These are phyloP conservation scores for Lepidopterella palustris DNA, from an alignment of 495 filamentous ascomycete genomes.

Conservation along the genomic window DNA sequence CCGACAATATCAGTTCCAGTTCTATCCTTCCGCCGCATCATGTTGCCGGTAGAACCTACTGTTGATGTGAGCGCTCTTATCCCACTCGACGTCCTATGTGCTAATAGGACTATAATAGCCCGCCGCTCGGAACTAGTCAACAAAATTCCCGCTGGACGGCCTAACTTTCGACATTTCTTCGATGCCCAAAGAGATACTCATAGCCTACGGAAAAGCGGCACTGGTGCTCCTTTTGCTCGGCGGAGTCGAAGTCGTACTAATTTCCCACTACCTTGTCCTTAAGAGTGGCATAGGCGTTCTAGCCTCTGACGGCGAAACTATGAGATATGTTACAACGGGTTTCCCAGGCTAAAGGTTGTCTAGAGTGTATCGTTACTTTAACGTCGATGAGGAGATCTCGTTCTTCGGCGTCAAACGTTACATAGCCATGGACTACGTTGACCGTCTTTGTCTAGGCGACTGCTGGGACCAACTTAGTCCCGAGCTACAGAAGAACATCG, in stretches of 20 bases:
- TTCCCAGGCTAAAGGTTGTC: constrained; percentile 2
- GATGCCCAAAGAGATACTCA: no score
- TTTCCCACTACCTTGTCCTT: constrained; percentile 1
- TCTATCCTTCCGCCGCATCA: no score
- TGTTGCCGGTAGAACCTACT: constrained; percentile 4
- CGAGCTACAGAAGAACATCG: constrained; percentile 3
- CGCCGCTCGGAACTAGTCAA: constrained; percentile 1
- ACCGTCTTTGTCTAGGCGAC: constrained; percentile 4
- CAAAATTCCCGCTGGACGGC: constrained; percentile 8
- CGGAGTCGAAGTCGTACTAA: neutral
- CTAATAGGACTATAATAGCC: constrained; percentile 10
- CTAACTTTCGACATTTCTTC: constrained; percentile 4
- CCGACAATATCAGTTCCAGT: no score
- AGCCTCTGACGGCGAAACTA: constrained; percentile 3
- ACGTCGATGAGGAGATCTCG: constrained; percentile 3
- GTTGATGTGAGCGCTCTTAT: constrained; percentile 8
- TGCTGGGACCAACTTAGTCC: constrained; percentile 6
- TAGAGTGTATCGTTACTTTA: constrained; percentile 3
- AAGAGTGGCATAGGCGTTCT: constrained; percentile 2
- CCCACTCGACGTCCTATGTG: neutral
- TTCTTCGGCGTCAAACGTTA: constrained; percentile 7
- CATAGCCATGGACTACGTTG: constrained; percentile 10
- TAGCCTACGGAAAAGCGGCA: constrained; percentile 9
- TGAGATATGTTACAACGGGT: constrained; percentile 5
- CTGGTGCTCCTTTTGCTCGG: neutral